These are phyloP conservation scores for Colletotrichum cuscutae DNA, from an alignment of 2,329 filamentous ascomycete genomes.

Conservation along the genomic window DNA sequence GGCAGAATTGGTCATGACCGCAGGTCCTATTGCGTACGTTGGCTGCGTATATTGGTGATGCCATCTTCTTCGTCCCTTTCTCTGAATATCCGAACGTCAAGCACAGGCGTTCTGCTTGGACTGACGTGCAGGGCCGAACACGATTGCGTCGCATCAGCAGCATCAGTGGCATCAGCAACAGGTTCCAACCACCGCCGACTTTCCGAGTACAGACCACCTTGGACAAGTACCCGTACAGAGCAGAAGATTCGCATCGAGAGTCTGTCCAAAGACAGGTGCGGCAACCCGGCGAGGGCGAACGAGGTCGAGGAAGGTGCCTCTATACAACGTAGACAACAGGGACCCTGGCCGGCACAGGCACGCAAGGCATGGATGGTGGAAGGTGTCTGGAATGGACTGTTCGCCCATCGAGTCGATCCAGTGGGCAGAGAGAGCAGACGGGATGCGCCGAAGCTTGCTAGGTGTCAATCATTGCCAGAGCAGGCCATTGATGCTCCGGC, in stretches of 20 bases:
- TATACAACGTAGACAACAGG: neutral
- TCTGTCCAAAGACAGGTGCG: neutral
- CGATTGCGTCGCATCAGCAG: conserved; percentile 1
- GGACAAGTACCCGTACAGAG: neutral
- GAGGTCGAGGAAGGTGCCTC: conserved; percentile 3
- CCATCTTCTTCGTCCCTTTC: neutral
- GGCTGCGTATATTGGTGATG: neutral
- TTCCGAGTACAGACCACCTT: neutral
- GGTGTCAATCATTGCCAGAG: conserved; percentile 9
- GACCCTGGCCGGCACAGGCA: conserved; percentile 9
- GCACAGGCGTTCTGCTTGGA: conserved; percentile 25
- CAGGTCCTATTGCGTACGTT: neutral
- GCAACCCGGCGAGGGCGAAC: neutral
- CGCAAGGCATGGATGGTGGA: conserved; percentile 18
- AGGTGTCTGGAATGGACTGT: conserved; percentile 15
- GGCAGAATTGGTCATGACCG: neutral
- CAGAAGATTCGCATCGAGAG: neutral
- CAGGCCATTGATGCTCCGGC: conserved; percentile 12
- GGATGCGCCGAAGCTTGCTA: conserved; percentile 10
- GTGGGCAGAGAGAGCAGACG: conserved; percentile 1
- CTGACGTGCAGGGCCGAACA: conserved; percentile 22
- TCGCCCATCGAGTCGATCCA: conserved; percentile 19
- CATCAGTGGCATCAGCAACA: neutral
- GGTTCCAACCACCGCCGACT: too few relatives aligned
- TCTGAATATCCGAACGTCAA: conserved; percentile 4